A percentile compares a stretch with the other conserved stretches of the same genome.
These are phyloP conservation scores for Paraphoma chrysanthemicola DNA, from an alignment of 2,329 filamentous ascomycete species.

Conservation along the genomic window DNA sequence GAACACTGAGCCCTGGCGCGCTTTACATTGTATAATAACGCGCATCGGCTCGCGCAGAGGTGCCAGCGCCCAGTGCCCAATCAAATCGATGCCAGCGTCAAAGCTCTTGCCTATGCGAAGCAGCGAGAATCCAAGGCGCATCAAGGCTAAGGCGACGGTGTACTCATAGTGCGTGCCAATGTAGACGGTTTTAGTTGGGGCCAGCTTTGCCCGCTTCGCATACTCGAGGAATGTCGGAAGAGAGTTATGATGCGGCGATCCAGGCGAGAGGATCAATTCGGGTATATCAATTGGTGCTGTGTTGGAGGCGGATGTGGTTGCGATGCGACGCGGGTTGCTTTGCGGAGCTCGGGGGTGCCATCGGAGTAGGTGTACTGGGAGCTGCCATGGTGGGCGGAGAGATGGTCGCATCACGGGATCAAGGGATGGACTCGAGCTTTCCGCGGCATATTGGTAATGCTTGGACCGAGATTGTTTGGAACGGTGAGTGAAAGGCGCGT, in stretches of 20 bases:
- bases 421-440: background rate
- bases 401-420: slow-evolving; percentile 36
- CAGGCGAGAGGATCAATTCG: slow-evolving; percentile 34
- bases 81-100: slow-evolving; percentile 76
- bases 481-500: slow-evolving; percentile 1
- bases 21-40: slow-evolving; percentile 74
- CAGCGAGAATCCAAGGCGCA: slow-evolving; percentile 69
- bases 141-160: slow-evolving; percentile 63
- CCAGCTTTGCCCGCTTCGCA: slow-evolving; percentile 63
- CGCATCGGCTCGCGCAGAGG: slow-evolving; percentile 45
- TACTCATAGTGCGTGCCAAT: slow-evolving; percentile 82
- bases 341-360: slow-evolving; percentile 33
- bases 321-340: slow-evolving; percentile 34
- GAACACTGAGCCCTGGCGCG: slow-evolving; percentile 53
- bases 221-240: slow-evolving; percentile 71
- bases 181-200: slow-evolving; percentile 65
- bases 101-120: slow-evolving; percentile 69
- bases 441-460: too few species aligned
- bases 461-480: too few species aligned
- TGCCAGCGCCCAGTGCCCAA: slow-evolving; percentile 71
- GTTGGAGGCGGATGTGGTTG: slow-evolving; percentile 32
- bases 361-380: slow-evolving; percentile 21
- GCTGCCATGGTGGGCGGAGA: slow-evolving; percentile 31
- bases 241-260: slow-evolving; percentile 63
- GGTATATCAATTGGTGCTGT: slow-evolving; percentile 35